Evolutionary conservation across 2,329 filamentous ascomycete species (phyloP), one percentile per base, ranked within the genome.

Genomic region (Fusarium nanum): DNA sequence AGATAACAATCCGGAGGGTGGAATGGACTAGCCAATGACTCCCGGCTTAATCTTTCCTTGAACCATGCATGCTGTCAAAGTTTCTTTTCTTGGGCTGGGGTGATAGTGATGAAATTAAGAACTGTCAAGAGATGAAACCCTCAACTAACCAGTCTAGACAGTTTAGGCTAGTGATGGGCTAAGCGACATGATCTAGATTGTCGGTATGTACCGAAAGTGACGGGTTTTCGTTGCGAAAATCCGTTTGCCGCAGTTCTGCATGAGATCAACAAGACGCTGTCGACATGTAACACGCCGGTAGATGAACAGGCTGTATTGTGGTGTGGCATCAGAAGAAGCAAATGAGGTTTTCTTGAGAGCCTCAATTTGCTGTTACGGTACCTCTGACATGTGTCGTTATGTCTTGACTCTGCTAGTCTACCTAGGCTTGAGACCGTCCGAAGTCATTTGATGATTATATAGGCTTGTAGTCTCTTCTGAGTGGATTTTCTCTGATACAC

Each of bases 141-240:
- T 18, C 14, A 6, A 25, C 32, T 8, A 12, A 20, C 20, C 7
- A 20, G 20, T n/a, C 25, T 30, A 54, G 55, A 53, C 34, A 8
- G 10, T 53, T 57, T n/a, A 25, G 47, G 55, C 11, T 20, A 53
- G 55, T 42, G 7, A 27, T 11, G 22, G 7, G 20, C 32, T 18
- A 57, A 25, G 37, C 46, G 55, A 57, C 27, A 7, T 40, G 32
- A 37, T 48, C 46, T 48, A 48, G 46, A 37, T 9, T 40, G 11
- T 23, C 41, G 41, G 41, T 23, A 40, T 28, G 54, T 46, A 52
- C 25, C 45, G 45, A 46, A 47, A 56, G 34, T 37, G 18, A 37
- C 18, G 34, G 34, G 9, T n/a, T 37, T 37, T 37, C 34, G 30
- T 50, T 56, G 22, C 25, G 22, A 28, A 27, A 27, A 22, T 7